Percentiles rank a stretch among this genome's conserved stretches.
phyloP scores from a whole-genome alignment of 495 filamentous ascomycete genomes.

The Aspergillus bridgeri region DNA sequence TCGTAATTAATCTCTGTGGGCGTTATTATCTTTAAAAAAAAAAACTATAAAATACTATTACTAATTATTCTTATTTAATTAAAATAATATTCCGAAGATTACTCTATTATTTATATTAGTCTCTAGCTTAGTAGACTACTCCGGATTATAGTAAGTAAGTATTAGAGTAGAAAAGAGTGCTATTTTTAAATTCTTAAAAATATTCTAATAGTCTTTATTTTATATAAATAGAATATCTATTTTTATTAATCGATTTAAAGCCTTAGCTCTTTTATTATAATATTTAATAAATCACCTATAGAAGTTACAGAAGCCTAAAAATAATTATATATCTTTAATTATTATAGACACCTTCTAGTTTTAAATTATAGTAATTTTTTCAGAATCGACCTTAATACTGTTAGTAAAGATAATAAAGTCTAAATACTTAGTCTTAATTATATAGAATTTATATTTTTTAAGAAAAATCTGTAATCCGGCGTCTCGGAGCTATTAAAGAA shows the following conservation, averaged over 20 bases:
- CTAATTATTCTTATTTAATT: conserved; percentile 9
- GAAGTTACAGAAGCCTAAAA: no score
- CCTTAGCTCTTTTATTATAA: no score
- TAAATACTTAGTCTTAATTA: neutral
- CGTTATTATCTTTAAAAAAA: conserved; percentile 22
- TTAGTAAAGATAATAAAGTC: no score
- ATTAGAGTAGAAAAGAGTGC: neutral
- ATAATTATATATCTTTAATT: no score
- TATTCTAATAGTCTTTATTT: neutral
- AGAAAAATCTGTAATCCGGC: neutral
- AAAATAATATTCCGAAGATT: no score
- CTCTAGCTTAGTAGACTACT: neutral
- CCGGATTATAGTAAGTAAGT: conserved; percentile 6
- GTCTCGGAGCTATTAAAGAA: neutral
- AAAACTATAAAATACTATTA: conserved; percentile 15
- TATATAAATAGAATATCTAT: neutral
- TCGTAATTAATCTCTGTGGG: no score
- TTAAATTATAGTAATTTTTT: neutral
- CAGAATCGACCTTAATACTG: neutral
- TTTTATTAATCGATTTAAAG: no score
- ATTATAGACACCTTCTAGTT: neutral
- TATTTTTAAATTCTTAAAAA: neutral
- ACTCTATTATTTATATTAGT: no score
- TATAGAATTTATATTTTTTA: conserved; percentile 3
- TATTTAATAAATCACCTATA: no score